These are phyloP conservation scores for Geotrichum fermentans DNA, from an alignment of 1,139 yeast genomes.

Conservation along the genomic window DNA sequence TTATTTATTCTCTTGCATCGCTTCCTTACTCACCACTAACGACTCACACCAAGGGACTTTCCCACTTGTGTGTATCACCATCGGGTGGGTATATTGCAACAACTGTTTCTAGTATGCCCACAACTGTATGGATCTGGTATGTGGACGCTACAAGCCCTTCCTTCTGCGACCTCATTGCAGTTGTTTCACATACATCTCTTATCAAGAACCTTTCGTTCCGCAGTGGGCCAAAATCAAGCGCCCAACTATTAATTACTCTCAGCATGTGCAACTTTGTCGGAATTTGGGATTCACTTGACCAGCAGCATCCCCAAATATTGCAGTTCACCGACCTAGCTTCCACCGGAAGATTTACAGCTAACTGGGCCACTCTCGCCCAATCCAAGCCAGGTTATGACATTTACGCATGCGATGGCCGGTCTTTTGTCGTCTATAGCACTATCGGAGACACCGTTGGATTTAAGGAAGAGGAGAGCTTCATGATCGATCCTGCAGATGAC, in stretches of 20 bases:
- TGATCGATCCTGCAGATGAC: conserved; percentile 12
- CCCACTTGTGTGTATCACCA: conserved; percentile 12
- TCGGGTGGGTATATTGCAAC: conserved; percentile 20
- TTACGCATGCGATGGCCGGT: conserved; percentile 13
- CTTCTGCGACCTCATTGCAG: conserved; percentile 6
- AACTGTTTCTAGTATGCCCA: conserved; percentile 19
- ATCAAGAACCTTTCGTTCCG: conserved; percentile 9
- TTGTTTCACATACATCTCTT: conserved; percentile 11
- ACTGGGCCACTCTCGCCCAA: conserved; percentile 4
- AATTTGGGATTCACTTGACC: conserved; percentile 12
- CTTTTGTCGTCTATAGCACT: conserved; percentile 7
- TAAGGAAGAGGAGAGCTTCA: not conserved
- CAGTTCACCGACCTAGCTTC: conserved; percentile 13
- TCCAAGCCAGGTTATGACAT: not conserved
- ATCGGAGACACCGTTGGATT: no score
- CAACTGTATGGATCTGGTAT: conserved; percentile 22
- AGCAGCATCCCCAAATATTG: conserved; percentile 12
- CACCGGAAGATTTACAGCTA: conserved; percentile 3
- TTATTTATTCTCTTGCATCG: conserved; percentile 19
- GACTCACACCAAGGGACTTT: conserved; percentile 2
- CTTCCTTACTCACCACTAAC: conserved; percentile 21
- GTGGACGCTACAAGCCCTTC: conserved; percentile 1
- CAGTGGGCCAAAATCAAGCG: not conserved
- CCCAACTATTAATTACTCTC: conserved; percentile 12
- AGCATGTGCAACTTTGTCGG: conserved; percentile 15